These are phyloP conservation scores for Adansonia madagascariensis DNA, from an alignment of 441 rosid species.

Conservation along the genomic window DNA sequence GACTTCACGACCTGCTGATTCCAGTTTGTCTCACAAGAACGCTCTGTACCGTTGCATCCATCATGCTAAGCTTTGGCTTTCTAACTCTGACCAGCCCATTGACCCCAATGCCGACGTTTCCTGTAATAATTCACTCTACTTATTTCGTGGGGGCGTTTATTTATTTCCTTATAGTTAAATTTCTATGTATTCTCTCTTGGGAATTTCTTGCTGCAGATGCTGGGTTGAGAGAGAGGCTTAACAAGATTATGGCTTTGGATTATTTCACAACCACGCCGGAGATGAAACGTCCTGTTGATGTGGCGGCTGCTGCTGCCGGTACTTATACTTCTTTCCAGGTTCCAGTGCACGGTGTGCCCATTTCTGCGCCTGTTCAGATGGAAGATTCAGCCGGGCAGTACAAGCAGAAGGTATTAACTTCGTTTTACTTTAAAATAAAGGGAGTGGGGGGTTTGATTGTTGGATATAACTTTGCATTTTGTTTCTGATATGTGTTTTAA, in stretches of 20 bases:
- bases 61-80: conserved; percentile 77
- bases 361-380: conserved; percentile 38
- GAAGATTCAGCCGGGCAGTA: conserved; percentile 37
- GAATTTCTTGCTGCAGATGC: conserved; percentile 47
- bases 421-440: not conserved
- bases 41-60: conserved; percentile 71
- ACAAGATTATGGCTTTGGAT: conserved; percentile 79
- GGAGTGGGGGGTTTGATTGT: not conserved
- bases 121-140: conserved; percentile 42
- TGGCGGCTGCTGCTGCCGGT: conserved; percentile 65
- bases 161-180: not conserved
- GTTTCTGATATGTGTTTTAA: not conserved
- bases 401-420: conserved; percentile 49
- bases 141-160: not conserved
- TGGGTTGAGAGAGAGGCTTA: conserved; percentile 63
- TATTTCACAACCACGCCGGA: conserved; percentile 76
- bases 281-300: conserved; percentile 72
- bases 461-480: conserved; percentile 8
- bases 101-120: conserved; percentile 53
- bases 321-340: conserved; percentile 29
- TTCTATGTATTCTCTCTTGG: not conserved
- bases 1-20: conserved; percentile 73
- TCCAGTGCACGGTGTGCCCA: conserved; percentile 42
- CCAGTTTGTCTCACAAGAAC: conserved; percentile 71
- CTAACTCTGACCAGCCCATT: conserved; percentile 59